A percentile compares a stretch with the other conserved stretches of the same genome.
phyloP scores from a whole-genome alignment of 2,329 filamentous ascomycete genomes.

The Ophiostoma sp. region DNA sequence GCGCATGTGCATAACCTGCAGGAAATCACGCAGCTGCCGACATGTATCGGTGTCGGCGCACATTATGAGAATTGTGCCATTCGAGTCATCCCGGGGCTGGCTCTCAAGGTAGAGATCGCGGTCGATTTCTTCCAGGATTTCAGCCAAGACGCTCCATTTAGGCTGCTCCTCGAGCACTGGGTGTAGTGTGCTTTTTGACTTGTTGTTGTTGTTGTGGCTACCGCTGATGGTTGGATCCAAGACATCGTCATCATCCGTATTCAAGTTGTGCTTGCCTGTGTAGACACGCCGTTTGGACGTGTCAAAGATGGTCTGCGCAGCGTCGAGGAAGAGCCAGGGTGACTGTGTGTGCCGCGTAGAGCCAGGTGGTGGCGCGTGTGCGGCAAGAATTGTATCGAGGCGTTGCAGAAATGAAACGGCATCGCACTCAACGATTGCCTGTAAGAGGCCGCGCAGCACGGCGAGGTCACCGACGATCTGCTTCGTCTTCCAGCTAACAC shows the following conservation, averaged over 20 bases:
- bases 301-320: conserved; percentile 88
- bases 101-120: conserved; percentile 82
- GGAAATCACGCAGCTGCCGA: conserved; percentile 80
- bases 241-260: conserved; percentile 37
- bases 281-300: conserved; percentile 86
- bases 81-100: conserved; percentile 67
- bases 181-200: conserved; percentile 56
- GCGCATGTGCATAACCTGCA: conserved; percentile 81
- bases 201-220: conserved; percentile 24
- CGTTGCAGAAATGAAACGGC: conserved; percentile 88
- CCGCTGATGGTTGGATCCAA: conserved; percentile 17
- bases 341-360: conserved; percentile 84
- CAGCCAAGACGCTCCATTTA: conserved; percentile 86
- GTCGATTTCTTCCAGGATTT: conserved; percentile 84
- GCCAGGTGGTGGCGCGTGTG: conserved; percentile 80
- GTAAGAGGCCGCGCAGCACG: conserved; percentile 74
- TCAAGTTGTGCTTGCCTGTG: conserved; percentile 56
- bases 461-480: conserved; percentile 89
- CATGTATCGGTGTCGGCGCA: conserved; percentile 83
- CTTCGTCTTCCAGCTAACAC: conserved; percentile 88
- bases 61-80: conserved; percentile 92
- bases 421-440: conserved; percentile 78
- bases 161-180: conserved; percentile 90
- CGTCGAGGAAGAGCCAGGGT: conserved; percentile 93
- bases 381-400: conserved; percentile 87